Base-by-base conservation (phyloP, 2,329 filamentous ascomycete genomes). In the Pseudogymnoascus sp. region DNA sequence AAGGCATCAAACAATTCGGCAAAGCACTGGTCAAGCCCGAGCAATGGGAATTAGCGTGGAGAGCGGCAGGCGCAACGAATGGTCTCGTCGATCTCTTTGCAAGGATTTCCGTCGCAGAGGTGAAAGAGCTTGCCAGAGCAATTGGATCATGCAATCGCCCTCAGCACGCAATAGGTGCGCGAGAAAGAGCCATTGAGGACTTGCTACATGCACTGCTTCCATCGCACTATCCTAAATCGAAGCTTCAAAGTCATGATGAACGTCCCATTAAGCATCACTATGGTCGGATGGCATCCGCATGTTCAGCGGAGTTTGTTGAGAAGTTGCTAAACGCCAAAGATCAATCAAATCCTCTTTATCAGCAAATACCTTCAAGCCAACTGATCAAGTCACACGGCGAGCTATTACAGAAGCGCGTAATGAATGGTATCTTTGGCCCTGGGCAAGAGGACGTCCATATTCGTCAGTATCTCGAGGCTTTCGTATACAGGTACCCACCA, bases 1-100 rank as follows among this genome's bases (percentile, higher is more conserved):
- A n/a, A 35, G 65, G 50, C 21, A 66, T 67, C 53, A 63, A 64
- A 38, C 33, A 60, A 13, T 64, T 66, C 36, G 62, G 65, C 47
- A 64, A 60, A 40, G 62, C 47, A 23, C 60, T 67, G 13, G 53
- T 61, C 19, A 53, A 65, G 19, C 36, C 59, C n/a, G 11, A 64
- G 40, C 15, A 57, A 65, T 67, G 66, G 66, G 35, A 63, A 33
- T 31, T 42, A 10, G 28, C 28, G 21, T 67, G 66, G 66, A 62
- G 8, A 11, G 63, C 60, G 2, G 9, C 62, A n/a, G 65, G 66
- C 17, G 66, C 61, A 26, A 63, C 61, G 10, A 60, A 62, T 42
- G 63, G 59, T 21, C 60, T 67, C 10, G 9, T 64, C 57, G 26
- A 63, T 10, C 21, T 66, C 11, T 63, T 63, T 13, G 44, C 62